Evolutionary conservation across 1,139 yeast species (phyloP), one percentile per base, ranked within the genome.

Genomic region (Geotrichum cucujoidarum): DNA sequence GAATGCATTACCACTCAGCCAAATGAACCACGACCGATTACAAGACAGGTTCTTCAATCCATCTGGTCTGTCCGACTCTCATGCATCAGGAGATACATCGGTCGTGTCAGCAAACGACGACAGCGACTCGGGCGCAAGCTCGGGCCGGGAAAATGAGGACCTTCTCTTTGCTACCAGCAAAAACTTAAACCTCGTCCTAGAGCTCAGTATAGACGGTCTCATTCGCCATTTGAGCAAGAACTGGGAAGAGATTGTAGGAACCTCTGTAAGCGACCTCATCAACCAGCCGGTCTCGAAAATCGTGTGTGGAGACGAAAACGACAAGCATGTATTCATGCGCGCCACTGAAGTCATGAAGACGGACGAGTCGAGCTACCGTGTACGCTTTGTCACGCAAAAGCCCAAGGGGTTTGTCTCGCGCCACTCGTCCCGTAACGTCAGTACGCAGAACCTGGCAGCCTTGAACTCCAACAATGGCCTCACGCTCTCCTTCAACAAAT

Each of bases 101-200:
- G 33, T 34, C 7, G 29, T 45, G 10, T 30, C 27, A 7, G 14
- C 35, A 3, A 40, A 36, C 20, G 29, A 40, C 35, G 32, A 43
- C 14, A 18, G 35, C 7, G 24, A 43, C 18, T 21, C 37, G 2
- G 21, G 37, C 24, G 45, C 38, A 27, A 29, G 43, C 13, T 44
- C 47, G 16, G 35, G 47, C 22, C 37, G 27, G n/a, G 63, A 59
- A 34, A 57, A 56, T 40, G 65, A 63, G 36, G 66, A 62, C 44
- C 52, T 63, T 24, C 56, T 60, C 11, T 52, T 58, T 18, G 90
- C 90, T 0, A 78, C 85, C 17, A 75, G 81, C 11, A 76, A 77
- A 54, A 83, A 82, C 56, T 88, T 88, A 4, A 82, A 89, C n/a
- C 78, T 83, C n/a, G 83, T 92, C 1, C 69, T 92, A 70, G 98